Evolutionary conservation across 805 yeast species (phyloP), one percentile per base, ranked within the genome.

Genomic region (Saccharomycopsis fermentans): DNA sequence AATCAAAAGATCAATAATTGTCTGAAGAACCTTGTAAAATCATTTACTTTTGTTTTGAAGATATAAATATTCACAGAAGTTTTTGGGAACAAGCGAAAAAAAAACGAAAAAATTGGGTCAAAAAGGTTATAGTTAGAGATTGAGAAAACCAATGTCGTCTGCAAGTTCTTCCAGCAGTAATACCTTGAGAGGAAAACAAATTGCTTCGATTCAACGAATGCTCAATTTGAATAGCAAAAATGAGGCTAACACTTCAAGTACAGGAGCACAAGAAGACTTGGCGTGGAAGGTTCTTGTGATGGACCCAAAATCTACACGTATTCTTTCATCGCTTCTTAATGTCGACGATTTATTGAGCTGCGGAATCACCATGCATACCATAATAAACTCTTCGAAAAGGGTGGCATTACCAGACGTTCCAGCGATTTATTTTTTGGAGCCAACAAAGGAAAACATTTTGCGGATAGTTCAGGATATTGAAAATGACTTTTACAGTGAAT

Each of bases 321-420:
- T 94, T 48, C 81, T 94, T 6, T 90, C 97, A 1, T 87, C 96
- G 6, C 92, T 94, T n/a, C 73, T 94, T 58, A 77, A 98, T 60
- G 97, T 92, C 62, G 90, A 90, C 65, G 99, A 95, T 69, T 76
- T 94, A 64, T 77, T 94, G 65, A 82, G 86, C 64, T 87, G 89
- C 68, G 99, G 99, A 9, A 84, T 94, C 58, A 94, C 99, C 0
- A 85, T 90, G 66, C 98, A 94, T 68, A 78, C 92, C 60, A 72
- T 87, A 55, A 82, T 92, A 57, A 76, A 77, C 58, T 77, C 90
- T 53, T 50, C 62, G 6, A 81, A 79, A 59, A 77, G 99, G 62
- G 81, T 91, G n/a, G 80, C 92, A 1, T 77, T 94, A 55, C 91
- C 96, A 1, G 99, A 94, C 66, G 98, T 92, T 14, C 97, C 98